Base-by-base conservation (phyloP, 2,329 filamentous ascomycete genomes). In the Pseudocercospora ulei region DNA sequence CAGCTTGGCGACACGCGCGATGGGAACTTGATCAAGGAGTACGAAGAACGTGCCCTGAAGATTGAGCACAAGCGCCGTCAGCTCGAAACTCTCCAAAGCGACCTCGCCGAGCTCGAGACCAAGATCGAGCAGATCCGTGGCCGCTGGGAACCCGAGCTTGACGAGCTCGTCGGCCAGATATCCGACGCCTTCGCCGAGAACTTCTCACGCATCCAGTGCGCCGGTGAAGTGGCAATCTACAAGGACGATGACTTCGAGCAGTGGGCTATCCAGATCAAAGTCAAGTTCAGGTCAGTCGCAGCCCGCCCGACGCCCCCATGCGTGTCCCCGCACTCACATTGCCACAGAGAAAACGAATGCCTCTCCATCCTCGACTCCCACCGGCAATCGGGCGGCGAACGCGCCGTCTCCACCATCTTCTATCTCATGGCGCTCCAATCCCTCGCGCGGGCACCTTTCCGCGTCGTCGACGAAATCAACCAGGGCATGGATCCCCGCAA, bases 401-500 rank as follows among this genome's bases (percentile, higher is more conserved):
- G 90, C 43, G 85, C 90, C 14, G 88, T 98, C 13, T 93, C 85
- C 13, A 98, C 90, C 8, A 93, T 96, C 57, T 98, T 96, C 71
- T 98, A 92, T 65, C 83, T 98, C 40, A 96, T 98, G 87, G 85
- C 90, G 3, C 74, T 98, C 16, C 90, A 98, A 62, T 83, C 83
- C 34, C 78, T 98, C 55, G 88, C 90, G 9, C 82, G 86, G 55
- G 86, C 87, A 3, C 90, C 90, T 1, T 98, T 98, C 73, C 85
- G 90, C 36, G 88, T 98, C 34, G 90, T 98, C 43, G 90, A 98
- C 63, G 90, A 98, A 66, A 98, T 98, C 70, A 98, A 98, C 59
- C 90, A 98, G 65, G 90, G 90, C 50, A 98, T 98, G 90, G 90
- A 98, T 61, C 90, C 88, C 27, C 80, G 90, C 55, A 98, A 98